Base-by-base conservation (phyloP, 805 yeast genomes). In the Schwanniomyces occidentalis region DNA sequence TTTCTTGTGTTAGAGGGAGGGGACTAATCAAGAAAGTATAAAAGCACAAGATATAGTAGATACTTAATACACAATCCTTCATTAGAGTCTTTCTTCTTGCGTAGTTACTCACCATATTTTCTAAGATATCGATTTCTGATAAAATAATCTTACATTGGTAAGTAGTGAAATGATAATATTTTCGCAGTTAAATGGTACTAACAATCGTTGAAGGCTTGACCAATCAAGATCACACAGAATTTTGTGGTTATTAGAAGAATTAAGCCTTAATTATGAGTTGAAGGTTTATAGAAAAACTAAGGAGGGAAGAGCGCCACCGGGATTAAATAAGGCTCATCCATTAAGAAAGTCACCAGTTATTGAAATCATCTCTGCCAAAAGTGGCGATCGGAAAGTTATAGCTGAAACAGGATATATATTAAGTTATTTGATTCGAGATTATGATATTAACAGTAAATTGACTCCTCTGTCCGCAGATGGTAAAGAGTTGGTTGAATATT, bases 391-490 rank as follows among this genome's bases (percentile, higher is more conserved):
- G 5, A 19, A 41, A 14, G 38, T 50, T 2, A 42, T 79, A 27
- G 78, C 78, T 8, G 91, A 83, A 55, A 71, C 81, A 10, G 89
- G 84, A 3, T 65, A 67, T 30, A 80, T 83, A 27, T 53, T 76
- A 30, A 73, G 71, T 34, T 76, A 76, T 46, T 48, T 83, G 18
- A 55, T 79, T 32, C 49, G 53, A 15, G 58, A 76, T 40, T 80
- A 70, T 48, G 86, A 82, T 46, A 48, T 50, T 15, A 45, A 51
- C 2, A 52, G 63, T 10, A 59, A 52, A 14, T 58, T 78, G 34
- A 51, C 44, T 6, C 73, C 76, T 17, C 38, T 40, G 5, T 52
- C 57, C 28, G 67, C 54, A 6, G 63, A 65, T 5, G 76, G 71
- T 14, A 56, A 58, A 29, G 69, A 70, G 13, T 39, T 56, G 25